phyloP scores from a whole-genome alignment of 169 alveolate species.

The Cystoisospora suis region DNA sequence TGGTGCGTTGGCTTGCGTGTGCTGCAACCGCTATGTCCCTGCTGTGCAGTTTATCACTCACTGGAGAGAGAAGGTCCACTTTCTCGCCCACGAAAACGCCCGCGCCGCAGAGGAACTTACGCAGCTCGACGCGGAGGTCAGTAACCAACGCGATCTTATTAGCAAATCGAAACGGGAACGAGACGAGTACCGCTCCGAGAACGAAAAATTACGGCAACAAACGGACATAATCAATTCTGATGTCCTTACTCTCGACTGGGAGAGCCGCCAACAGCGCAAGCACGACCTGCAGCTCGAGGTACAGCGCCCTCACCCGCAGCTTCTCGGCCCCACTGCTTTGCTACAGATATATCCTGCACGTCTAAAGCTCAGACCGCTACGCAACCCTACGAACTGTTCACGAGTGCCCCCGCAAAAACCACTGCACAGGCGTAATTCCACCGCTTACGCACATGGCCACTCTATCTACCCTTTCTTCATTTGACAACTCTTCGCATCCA shows the following conservation, averaged over 20 bases:
- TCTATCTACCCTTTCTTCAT: no score
- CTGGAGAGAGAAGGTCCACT: slow-evolving; percentile 88
- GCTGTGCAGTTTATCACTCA: slow-evolving; percentile 79
- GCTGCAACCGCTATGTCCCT: no score
- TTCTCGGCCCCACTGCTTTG: no score
- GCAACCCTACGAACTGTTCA: no score
- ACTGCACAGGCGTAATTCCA: no score
- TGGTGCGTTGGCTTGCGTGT: no score
- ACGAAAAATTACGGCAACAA: slow-evolving; percentile 76
- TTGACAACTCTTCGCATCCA: no score
- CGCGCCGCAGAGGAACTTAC: slow-evolving; percentile 71
- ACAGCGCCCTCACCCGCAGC: no score
- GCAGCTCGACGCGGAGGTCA: slow-evolving; percentile 68
- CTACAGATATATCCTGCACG: no score
- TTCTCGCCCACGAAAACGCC: slow-evolving; percentile 78
- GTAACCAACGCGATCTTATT: slow-evolving; percentile 79
- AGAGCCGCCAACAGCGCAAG: slow-evolving; percentile 27
- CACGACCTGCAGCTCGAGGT: slow-evolving; percentile 36
- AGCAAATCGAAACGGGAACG: slow-evolving; percentile 79
- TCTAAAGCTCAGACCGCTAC: no score
- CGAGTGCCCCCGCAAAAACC: no score
- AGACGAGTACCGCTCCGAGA: slow-evolving; percentile 76
- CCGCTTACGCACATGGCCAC: no score
- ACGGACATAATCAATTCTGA: slow-evolving; percentile 89
- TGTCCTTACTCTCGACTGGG: slow-evolving; percentile 66